phyloP scores from a whole-genome alignment of 2,329 filamentous ascomycete genomes.

The Ophiosphaerella narmari region DNA sequence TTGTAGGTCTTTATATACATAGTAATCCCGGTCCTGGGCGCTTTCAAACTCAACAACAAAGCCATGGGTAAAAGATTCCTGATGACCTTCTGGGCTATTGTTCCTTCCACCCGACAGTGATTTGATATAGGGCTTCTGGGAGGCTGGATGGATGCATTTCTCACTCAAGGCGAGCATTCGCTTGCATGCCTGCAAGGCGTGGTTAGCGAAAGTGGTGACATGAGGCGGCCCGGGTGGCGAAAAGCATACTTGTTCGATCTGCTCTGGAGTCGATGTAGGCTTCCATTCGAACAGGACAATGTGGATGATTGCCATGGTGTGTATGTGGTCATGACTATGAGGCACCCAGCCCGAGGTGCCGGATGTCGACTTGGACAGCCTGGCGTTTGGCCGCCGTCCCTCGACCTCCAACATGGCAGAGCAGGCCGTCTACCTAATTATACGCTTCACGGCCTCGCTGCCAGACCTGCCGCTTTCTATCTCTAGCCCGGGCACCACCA shows the following conservation, averaged over 20 bases:
- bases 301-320: slow-evolving; percentile 67
- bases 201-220: slow-evolving; percentile 9
- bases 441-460: slow-evolving; percentile 86
- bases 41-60: slow-evolving; percentile 71
- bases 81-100: slow-evolving; percentile 61
- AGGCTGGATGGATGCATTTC: slow-evolving; percentile 63
- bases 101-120: slow-evolving; percentile 63
- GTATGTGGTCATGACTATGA: background rate
- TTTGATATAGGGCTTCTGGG: slow-evolving; percentile 64
- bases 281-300: slow-evolving; percentile 72
- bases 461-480: slow-evolving; percentile 84
- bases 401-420: slow-evolving; percentile 36
- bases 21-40: slow-evolving; percentile 69
- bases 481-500: slow-evolving; percentile 67
- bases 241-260: slow-evolving; percentile 58
- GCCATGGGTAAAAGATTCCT: slow-evolving; percentile 68
- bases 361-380: background rate
- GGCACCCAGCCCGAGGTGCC: too few species aligned
- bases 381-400: slow-evolving; percentile 6
- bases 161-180: slow-evolving; percentile 63
- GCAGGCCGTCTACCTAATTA: slow-evolving; percentile 70
- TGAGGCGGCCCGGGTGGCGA: background rate
- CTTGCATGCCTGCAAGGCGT: slow-evolving; percentile 54
- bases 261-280: slow-evolving; percentile 51
- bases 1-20: slow-evolving; percentile 66